These are phyloP conservation scores for Sporobolomyces pararoseus DNA, from an alignment of 768 basidiomycete species.

Conservation along the genomic window DNA sequence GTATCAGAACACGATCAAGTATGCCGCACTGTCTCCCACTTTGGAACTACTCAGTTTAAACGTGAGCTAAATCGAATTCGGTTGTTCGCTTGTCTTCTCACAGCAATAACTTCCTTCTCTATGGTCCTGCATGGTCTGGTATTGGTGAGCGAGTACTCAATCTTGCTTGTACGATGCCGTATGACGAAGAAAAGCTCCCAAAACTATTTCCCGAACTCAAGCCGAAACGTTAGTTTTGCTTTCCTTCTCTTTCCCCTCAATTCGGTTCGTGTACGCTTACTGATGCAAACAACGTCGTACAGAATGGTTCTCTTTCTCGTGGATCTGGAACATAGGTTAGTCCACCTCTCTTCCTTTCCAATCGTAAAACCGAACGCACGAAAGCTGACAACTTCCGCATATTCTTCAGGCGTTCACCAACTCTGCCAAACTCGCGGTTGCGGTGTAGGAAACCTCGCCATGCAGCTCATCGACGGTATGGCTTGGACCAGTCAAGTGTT, in stretches of 20 bases:
- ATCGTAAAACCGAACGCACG: too few relatives aligned
- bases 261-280: too few relatives aligned
- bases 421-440: neutral
- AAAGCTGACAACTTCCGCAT: too few relatives aligned
- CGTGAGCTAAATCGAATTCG: neutral
- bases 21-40: too few relatives aligned
- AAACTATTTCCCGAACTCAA: neutral
- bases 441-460: neutral
- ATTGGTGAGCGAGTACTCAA: neutral
- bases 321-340: too few relatives aligned
- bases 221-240: neutral
- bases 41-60: too few relatives aligned
- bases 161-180: constrained; percentile 5
- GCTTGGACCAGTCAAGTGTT: neutral
- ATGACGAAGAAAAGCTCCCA: neutral
- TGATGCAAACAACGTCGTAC: too few relatives aligned
- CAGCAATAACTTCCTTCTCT: constrained; percentile 14
- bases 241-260: neutral
- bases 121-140: constrained; percentile 8
- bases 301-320: too few relatives aligned
- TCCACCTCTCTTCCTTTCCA: neutral
- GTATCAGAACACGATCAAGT: too few relatives aligned
- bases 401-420: constrained; percentile 1
- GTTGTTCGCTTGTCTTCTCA: neutral
- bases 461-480: constrained; percentile 12